These are phyloP conservation scores for Lachnellula suecica DNA, from an alignment of 2,329 filamentous ascomycete species.

Conservation along the genomic window DNA sequence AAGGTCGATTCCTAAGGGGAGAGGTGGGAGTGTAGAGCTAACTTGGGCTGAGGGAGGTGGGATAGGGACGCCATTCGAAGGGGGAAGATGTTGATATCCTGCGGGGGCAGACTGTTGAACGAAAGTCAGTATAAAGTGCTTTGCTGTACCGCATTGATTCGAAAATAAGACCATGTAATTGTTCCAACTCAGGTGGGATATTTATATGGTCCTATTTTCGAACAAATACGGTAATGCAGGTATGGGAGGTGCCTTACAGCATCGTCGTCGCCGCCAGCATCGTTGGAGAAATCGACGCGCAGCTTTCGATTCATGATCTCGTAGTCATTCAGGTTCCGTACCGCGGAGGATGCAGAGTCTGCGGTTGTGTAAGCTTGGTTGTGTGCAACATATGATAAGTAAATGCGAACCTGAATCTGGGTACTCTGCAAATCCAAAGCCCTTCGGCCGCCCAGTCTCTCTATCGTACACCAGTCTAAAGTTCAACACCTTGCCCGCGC, in stretches of 20 bases:
- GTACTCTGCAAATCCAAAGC: conserved; percentile 96
- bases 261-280: conserved; percentile 64
- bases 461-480: conserved; percentile 95
- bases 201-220: too few species aligned
- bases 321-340: conserved; percentile 92
- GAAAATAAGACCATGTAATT: too few species aligned
- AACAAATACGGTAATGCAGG: neutral
- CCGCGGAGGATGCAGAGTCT: conserved; percentile 86
- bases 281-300: conserved; percentile 93
- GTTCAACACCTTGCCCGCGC: conserved; percentile 84
- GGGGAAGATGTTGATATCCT: conserved; percentile 33
- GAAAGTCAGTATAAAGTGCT: too few species aligned
- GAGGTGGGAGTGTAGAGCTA: conserved; percentile 66
- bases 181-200: too few species aligned
- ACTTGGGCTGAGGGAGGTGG: conserved; percentile 31
- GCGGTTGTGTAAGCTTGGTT: conserved; percentile 6
- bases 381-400: neutral
- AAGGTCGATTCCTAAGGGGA: conserved; percentile 82
- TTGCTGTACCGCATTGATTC: too few species aligned
- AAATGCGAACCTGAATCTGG: conserved; percentile 73
- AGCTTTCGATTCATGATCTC: conserved; percentile 95
- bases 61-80: conserved; percentile 36
- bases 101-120: conserved; percentile 31
- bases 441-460: conserved; percentile 91
- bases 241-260: conserved; percentile 29